Percentiles rank a stretch among this genome's conserved stretches.
Evolutionary conservation across 116 monocot species (phyloP).

Genomic region (Posidonia oceanica): DNA sequence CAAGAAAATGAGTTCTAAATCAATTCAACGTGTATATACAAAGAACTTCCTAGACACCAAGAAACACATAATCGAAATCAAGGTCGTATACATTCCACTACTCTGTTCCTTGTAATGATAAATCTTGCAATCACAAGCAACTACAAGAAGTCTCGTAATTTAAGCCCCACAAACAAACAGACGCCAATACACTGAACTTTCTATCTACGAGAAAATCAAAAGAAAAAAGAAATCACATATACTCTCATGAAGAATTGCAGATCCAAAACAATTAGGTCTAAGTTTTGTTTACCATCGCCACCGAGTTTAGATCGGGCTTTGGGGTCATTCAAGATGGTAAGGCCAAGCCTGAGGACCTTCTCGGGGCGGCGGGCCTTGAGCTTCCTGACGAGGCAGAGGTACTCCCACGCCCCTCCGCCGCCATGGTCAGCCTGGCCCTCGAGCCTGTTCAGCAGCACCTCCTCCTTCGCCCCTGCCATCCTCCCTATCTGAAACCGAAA

Average conservation of each 20-base stretch:
- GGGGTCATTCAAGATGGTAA: constrained; percentile 59
- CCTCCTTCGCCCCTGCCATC: constrained; percentile 50
- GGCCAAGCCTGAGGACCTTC: constrained; percentile 61
- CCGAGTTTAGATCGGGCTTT: constrained; percentile 71
- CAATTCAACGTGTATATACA: too few relatives aligned
- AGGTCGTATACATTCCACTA: too few relatives aligned
- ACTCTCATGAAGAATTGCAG: background rate
- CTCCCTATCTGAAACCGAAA: background rate
- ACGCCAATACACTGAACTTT: too few relatives aligned
- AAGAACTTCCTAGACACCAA: too few relatives aligned
- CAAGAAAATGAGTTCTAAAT: too few relatives aligned
- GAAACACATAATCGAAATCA: too few relatives aligned
- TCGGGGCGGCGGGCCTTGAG: constrained; percentile 64
- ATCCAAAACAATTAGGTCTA: background rate
- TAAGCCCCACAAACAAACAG: too few relatives aligned
- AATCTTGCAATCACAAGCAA: background rate
- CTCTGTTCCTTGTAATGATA: too few relatives aligned
- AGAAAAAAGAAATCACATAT: too few relatives aligned
- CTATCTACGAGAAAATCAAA: too few relatives aligned
- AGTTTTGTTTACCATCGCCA: constrained; percentile 35
- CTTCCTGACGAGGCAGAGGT: constrained; percentile 73
- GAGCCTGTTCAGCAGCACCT: constrained; percentile 26
- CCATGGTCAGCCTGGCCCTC: constrained; percentile 51
- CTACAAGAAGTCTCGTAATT: background rate
- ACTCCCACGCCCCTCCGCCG: constrained; percentile 88